Percentiles rank a stretch among this genome's conserved stretches.
phyloP scores from a whole-genome alignment of 2,329 filamentous ascomycete species.

The Trichoderma hamatum region DNA sequence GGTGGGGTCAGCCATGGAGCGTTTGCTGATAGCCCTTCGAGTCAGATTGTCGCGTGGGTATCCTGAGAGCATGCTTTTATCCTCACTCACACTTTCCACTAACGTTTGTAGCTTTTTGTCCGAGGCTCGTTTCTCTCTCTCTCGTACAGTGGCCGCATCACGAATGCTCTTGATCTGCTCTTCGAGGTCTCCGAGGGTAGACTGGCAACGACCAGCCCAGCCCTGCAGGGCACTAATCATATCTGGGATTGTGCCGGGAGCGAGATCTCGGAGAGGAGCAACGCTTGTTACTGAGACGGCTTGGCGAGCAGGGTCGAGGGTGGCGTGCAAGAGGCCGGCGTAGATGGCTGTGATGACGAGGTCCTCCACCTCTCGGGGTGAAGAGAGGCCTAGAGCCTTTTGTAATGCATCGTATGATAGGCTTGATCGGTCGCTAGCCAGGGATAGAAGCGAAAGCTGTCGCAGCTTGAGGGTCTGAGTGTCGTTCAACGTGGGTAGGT shows the following conservation, averaged over 20 bases:
- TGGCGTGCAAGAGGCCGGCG: slow-evolving; percentile 77
- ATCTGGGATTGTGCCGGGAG: slow-evolving; percentile 68
- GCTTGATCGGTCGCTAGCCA: slow-evolving; percentile 67
- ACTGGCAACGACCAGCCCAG: slow-evolving; percentile 79
- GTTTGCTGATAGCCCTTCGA: slow-evolving; percentile 38
- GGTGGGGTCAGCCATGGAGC: slow-evolving; percentile 46
- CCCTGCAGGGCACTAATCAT: slow-evolving; percentile 69
- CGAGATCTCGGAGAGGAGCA: slow-evolving; percentile 82
- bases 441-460: slow-evolving; percentile 83
- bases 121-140: slow-evolving; percentile 53
- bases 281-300: slow-evolving; percentile 78
- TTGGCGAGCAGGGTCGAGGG: slow-evolving; percentile 77
- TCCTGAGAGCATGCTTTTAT: slow-evolving; percentile 37
- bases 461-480: slow-evolving; percentile 83
- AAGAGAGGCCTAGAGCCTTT: slow-evolving; percentile 65
- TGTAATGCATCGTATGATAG: slow-evolving; percentile 76
- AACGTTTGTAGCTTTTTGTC: slow-evolving; percentile 53
- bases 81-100: slow-evolving; percentile 52
- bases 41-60: slow-evolving; percentile 34
- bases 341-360: slow-evolving; percentile 89
- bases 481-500: slow-evolving; percentile 71
- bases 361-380: slow-evolving; percentile 74
- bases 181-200: slow-evolving; percentile 75
- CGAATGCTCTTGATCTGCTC: slow-evolving; percentile 71
- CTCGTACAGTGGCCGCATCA: slow-evolving; percentile 56